Evolutionary conservation across 768 basidiomycete genomes (phyloP), one percentile per base, ranked within the genome.

Genomic region (Myochromella boudieri): DNA sequence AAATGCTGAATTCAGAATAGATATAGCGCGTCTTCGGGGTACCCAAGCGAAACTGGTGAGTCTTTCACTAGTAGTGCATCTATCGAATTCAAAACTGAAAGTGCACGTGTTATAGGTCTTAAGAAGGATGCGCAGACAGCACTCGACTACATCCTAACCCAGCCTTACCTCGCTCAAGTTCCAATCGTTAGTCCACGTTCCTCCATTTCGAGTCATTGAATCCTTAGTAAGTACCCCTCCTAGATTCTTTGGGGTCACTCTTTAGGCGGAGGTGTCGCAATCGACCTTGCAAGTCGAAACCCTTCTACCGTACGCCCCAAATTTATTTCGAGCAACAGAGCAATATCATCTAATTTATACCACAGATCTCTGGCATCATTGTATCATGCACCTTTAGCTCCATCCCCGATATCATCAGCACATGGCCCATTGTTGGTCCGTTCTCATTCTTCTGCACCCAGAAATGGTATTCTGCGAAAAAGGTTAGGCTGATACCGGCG

Each of bases 311-410:
- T 84, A 48, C 33, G 71, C 66, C 25, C 11, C 17, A 12, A 9
- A 6, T 39, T 5, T 38, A 34, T 18, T 21, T 5, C 40, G 9
- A 20, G 6, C 15, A 39, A 18, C 27, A 26, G 11, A 17, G 12
- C 11, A 22, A 41, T 7, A 7, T 22, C 26, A 17, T 28, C 21
- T 39, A 38, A 28, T 6, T 21, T 34, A 4, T 12, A 24, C 7
- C 21, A 7, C 54, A 87, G 82, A 76, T 93, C 39, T 48, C 73
- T 4, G 91, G 82, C 0, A 70, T 95, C 18, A 79, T 95, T 29
- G 68, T 95, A 48, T 92, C 95, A 68, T 95, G 95, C 60, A 94
- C 94, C 0, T 95, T 94, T 66, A 76, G 84, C 29, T 90, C 86
- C 22, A 78, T 95, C 37, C 85, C 85, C 1, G 75, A 79, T 31